Percentiles rank a stretch among this genome's conserved stretches.
Evolutionary conservation across 306 rosid species (phyloP).

Genomic region (Ziziphus jujuba): DNA sequence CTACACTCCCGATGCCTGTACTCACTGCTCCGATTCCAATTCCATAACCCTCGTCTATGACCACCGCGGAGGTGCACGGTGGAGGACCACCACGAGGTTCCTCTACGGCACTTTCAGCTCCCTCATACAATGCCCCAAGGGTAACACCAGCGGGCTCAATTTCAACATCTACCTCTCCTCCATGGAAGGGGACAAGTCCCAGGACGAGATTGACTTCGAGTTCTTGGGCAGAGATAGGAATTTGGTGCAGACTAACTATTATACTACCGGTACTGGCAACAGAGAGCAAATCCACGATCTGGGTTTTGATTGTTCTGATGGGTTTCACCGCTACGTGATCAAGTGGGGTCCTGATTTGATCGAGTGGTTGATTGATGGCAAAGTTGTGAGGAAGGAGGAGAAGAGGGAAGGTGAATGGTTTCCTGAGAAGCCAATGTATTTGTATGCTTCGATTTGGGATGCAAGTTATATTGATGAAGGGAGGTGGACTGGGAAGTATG

Average conservation of each 20-base stretch:
- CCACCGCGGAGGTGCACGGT: slow-evolving; percentile 68
- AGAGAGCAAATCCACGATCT: slow-evolving; percentile 41
- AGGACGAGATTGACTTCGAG: slow-evolving; percentile 75
- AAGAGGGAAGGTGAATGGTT: slow-evolving; percentile 38
- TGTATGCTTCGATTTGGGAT: slow-evolving; percentile 68
- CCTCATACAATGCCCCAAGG: slow-evolving; percentile 45
- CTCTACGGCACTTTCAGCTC: slow-evolving; percentile 51
- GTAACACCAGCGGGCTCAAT: slow-evolving; percentile 60
- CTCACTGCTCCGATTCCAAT: slow-evolving; percentile 54
- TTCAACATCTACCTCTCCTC: slow-evolving; percentile 69
- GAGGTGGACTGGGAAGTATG: slow-evolving; percentile 53
- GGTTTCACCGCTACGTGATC: slow-evolving; percentile 50
- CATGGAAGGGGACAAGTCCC: slow-evolving; percentile 58
- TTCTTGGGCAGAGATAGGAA: slow-evolving; percentile 50
- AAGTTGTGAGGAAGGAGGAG: slow-evolving; percentile 44
- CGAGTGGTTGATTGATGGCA: slow-evolving; percentile 65
- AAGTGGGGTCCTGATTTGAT: slow-evolving; percentile 42
- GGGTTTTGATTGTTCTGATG: slow-evolving; percentile 53
- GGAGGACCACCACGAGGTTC: slow-evolving; percentile 55
- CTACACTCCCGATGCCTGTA: slow-evolving; percentile 64
- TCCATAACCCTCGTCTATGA: slow-evolving; percentile 56
- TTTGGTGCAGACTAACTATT: slow-evolving; percentile 49
- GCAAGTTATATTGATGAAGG: slow-evolving; percentile 54
- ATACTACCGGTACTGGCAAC: slow-evolving; percentile 40
- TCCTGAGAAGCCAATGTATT: slow-evolving; percentile 50